Evolutionary conservation across 2,329 filamentous ascomycete species (phyloP), one percentile per base, ranked within the genome.

Genomic region (Exophiala dermatitidis): DNA sequence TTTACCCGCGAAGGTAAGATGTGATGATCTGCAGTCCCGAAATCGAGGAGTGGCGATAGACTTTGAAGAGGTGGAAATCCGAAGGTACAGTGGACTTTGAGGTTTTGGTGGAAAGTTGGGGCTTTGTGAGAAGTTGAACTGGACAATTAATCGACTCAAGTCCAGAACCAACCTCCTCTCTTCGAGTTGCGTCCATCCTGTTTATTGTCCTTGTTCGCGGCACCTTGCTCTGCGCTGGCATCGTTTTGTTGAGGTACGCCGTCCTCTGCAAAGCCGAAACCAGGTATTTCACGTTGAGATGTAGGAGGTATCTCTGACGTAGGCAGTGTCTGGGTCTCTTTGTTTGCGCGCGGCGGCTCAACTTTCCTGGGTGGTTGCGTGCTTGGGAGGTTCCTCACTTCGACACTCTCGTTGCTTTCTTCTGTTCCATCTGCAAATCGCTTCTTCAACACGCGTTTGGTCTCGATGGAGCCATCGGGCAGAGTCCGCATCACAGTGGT

Each of bases 371-470:
- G 42, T 30, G 8, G 28, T 10, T 31, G 26, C 6, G 10, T 19
- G 28, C 28, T n/a, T 31, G 42, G n/a, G 26, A 34, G 12, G 38
- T 48, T 52, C n/a, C 30, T 41, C 4, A 52, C 46, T 31, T 58
- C 54, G 9, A 53, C 46, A 5, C 76, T 79, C 60, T 82, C 78
- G 5, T 77, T 74, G 33, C 68, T 78, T 64, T 83, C 80, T 62
- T 83, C 81, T 2, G 74, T 71, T 0, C 81, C 81, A 67, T 84
- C 80, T 1, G 77, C 70, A 61, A 82, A 84, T 2, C 77, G 72
- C 62, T 77, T 79, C 57, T 79, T 83, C 10, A 80, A 67, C 6
- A 81, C 69, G 1, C 76, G 74, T 60, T 77, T 81, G 0, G 77
- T 83, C 5, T 77, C 76, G 2, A 82, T 68, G 0, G 76, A 78